Base-by-base conservation (phyloP, 1,139 yeast genomes). In the Geotrichum europaeum region DNA sequence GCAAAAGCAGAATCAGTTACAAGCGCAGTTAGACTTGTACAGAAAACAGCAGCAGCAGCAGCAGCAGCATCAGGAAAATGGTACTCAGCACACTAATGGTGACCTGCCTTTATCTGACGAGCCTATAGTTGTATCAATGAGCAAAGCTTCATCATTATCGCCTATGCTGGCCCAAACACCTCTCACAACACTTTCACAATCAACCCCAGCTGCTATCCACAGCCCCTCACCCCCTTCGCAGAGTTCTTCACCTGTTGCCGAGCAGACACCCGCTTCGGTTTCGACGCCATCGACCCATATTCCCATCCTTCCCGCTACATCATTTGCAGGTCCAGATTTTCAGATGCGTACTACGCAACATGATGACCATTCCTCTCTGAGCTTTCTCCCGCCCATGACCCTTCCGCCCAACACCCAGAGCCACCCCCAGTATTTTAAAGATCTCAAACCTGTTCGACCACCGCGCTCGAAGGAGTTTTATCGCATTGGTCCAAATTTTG, bases 401-500 rank as follows among this genome's bases (percentile, higher is more conserved):
- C 53, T 56, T 1, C 59, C 54, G 13, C 54, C 53, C 10, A 55
- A 45, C 28, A 55, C 34, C 15, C 58, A 49, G n/a, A 22, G 53
- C 30, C 57, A 47, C 34, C 51, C 51, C 7, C 20, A 24, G n/a
- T 54, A 54, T 30, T 54, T 54, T 15, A 45, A 54, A 54, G 57
- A 54, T 5, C 28, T 47, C 13, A 54, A 47, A 30, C 25, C 49
- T 15, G 18, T 18, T 51, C 49, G 34, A 13, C 58, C 61, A 20
- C 52, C 61, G 45, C 36, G 61, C 12, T 59, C 61, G 9, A 59
- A 59, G 22, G 57, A 58, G 49, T 59, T 61, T 51, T 59, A 55
- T 34, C 51, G 56, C 20, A 55, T 61, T 15, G 63, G 63, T 6
- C 63, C 63, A 30, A 52, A 49, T 20, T 58, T 61, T 45, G 55